Base-by-base conservation (phyloP, 441 rosid genomes). In the Croton laevigatus region DNA sequence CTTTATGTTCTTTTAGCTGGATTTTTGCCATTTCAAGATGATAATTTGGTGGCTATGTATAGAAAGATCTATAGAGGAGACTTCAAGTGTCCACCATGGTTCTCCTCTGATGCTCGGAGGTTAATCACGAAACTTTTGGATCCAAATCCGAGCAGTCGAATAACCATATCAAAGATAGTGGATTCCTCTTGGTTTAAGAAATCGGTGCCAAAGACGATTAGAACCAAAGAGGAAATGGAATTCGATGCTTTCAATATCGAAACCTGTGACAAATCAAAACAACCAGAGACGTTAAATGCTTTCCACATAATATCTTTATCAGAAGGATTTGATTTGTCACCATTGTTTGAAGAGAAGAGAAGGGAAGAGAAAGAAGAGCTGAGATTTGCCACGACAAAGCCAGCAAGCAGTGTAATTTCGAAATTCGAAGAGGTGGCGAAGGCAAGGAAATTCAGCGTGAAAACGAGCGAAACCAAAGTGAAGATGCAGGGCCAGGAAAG, bases 71-170 rank as follows among this genome's bases (percentile, higher is more conserved):
- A 90, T 78, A 73, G 84, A 57, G 97, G 98, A 44, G 95, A 89
- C 71, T 93, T 93, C 89, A 90, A 86, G 65, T 93, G 95, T 57
- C 98, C 98, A 12, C 92, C 91, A 0, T 90, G 98, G 95, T 79
- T 89, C 75, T 86, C 97, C 34, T 59, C 97, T 1, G 98, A 93
- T 59, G 88, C 98, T 1, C 82, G 97, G 14, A 72, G 87, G 9
- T 75, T 90, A 13, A 78, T 93, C 62, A 83, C 91, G 3, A 93
- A 84, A 80, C 91, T 90, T 49, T 88, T 93, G 0, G 97, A 93
- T 68, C 98, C 90, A 2, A 90, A 85, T 65, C 90, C 93, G 6
- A 78, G 19, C 51, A 74, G 83, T 4, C 58, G 93, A 36, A 87
- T 87, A 63, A 66, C 86, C 0, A 76, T 77, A 12, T 69, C 80